Base-by-base conservation (phyloP, 805 yeast species). In the Starmerella cellae region DNA sequence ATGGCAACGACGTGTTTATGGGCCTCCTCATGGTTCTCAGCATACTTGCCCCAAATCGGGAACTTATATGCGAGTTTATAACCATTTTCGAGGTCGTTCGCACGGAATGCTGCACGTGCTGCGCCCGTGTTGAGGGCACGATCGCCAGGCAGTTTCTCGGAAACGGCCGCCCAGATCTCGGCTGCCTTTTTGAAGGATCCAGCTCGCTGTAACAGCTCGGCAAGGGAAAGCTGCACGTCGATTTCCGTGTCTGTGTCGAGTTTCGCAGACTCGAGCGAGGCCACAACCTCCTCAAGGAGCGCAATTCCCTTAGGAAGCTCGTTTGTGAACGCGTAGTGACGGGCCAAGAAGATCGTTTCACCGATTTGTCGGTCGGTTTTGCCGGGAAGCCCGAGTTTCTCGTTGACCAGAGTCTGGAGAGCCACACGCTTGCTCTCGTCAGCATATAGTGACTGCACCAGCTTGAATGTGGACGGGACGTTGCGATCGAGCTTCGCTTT, bases 61-160 rank as follows among this genome's bases (percentile, higher is more conserved):
- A 91, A 91, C 44, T 83, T 61, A 2, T 88, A 75, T 16, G 82
- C 79, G 23, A 74, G 64, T 40, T 74, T 77, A 40, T 81, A 70
- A 1, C 95, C 96, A 47, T 77, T 73, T 23, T 80, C 81, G 19
- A 82, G 66, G 45, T 73, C 62, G 56, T 82, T 73, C 11, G 91
- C 84, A 54, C 96, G 71, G 47, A 88, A 60, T 39, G 72, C 74
- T 56, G 91, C 91, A 58, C 84, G 84, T 37, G 82, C 81, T 5
- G 95, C 70, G 56, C 84, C 85, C 42, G 94, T 74, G 60, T 91
- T 91, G 56, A 91, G 74, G 58, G 82, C 88, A 50, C 98, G 69
- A 61, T 91, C 99, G 60, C 84, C 95, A 44, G 81, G 68, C 58
- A 91, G 95, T 43, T 81, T 61, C 41, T 66, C 59, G 52, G 95